Base-by-base conservation (phyloP, 805 yeast species). In the Pichia ethanolica region DNA sequence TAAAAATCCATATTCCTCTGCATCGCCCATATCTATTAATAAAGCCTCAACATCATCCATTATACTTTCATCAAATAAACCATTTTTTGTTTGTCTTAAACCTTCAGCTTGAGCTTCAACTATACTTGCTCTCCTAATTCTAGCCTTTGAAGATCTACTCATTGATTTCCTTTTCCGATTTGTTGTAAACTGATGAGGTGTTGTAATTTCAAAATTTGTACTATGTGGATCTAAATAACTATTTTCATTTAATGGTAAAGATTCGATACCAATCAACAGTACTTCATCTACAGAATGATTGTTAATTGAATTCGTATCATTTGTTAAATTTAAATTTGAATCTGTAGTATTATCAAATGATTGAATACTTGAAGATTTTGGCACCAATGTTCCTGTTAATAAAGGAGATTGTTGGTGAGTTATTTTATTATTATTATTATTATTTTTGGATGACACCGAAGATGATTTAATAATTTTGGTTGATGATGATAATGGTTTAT, bases 101-200 rank as follows among this genome's bases (percentile, higher is more conserved):
- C 90, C 90, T 61, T 86, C 91, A 9, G 81, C 77, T 8, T 82
- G 83, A 5, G 93, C 90, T 57, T 85, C 93, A 2, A 73, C 84
- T 47, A 80, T 74, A 50, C 87, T 81, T 44, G 83, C 83, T 57
- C 86, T 71, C 62, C 89, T 75, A 58, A 80, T 64, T 61, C 70
- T 65, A 5, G 59, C 51, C 50, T 56, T 59, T 14, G 53, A 56
- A n/a, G 56, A 47, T 20, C 48, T 35, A 39, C 51, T 48, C 39
- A 48, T 45, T 25, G 50, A 47, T 47, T 47, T 47, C 8, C 50
- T 28, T 13, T 43, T 43, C 4, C 50, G 39, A 9, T 38, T 20
- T 8, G 45, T 27, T 43, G 47, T 37, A 3, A 42, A 33, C 10
- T 32, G 42, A 13, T 37, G 43, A 33, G 50, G 50, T 12, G 46